A percentile compares a stretch with the other conserved stretches of the same genome.
These are phyloP conservation scores for Castanea sativa DNA, from an alignment of 306 rosid genomes.

Conservation along the genomic window DNA sequence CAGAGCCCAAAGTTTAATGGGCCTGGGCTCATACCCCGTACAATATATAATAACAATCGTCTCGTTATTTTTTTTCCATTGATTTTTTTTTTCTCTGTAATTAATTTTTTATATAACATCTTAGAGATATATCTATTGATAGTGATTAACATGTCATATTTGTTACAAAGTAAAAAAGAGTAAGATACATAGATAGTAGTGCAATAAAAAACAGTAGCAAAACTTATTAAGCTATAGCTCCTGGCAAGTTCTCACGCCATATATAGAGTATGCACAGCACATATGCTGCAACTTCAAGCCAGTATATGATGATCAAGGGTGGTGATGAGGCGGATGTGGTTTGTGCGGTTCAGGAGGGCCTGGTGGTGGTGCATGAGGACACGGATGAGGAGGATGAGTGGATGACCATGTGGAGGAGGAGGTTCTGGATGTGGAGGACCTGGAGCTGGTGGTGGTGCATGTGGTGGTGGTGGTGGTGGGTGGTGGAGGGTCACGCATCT, in stretches of 20 bases:
- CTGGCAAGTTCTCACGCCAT: background rate
- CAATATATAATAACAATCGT: too few species aligned
- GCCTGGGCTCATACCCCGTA: too few species aligned
- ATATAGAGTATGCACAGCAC: too few species aligned
- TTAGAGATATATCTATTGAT: too few species aligned
- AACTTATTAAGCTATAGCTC: background rate
- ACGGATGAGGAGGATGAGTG: constrained; percentile 37
- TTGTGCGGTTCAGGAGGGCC: constrained; percentile 40
- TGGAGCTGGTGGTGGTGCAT: constrained; percentile 33
- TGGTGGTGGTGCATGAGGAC: constrained; percentile 28
- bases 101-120: too few species aligned
- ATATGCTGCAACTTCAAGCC: background rate
- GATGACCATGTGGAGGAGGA: constrained; percentile 23
- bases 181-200: background rate
- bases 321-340: constrained; percentile 34
- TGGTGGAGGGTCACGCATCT: constrained; percentile 53
- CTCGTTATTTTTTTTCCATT: too few species aligned
- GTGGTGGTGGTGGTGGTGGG: constrained; percentile 35
- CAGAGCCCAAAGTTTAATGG: too few species aligned
- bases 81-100: too few species aligned
- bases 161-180: background rate
- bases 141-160: too few species aligned
- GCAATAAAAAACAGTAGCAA: background rate
- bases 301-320: background rate
- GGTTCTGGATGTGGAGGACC: constrained; percentile 28